Conservation (phyloP, 225 moss, liverwort and hornwort genomes). For the Neckera pumila region DNA sequence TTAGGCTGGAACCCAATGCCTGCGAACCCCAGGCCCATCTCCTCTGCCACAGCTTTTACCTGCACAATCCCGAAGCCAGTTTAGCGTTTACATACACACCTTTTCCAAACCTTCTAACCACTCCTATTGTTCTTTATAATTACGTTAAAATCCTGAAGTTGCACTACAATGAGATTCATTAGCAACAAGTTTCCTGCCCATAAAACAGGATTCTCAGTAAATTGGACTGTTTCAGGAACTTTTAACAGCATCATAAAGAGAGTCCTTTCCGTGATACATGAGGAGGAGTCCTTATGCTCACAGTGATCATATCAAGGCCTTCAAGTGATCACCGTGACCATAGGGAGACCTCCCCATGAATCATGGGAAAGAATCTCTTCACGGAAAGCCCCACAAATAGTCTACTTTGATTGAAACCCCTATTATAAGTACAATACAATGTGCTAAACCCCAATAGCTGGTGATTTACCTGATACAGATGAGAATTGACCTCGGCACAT, state of each 20-base stretch:
- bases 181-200: not conserved
- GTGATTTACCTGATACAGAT: constrained; percentile 61
- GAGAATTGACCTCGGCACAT: constrained; percentile 85
- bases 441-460: not conserved
- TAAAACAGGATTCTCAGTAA: not conserved
- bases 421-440: not conserved
- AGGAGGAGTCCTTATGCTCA: not conserved
- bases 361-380: not conserved
- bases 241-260: not conserved
- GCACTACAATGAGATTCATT: not conserved
- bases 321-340: not conserved
- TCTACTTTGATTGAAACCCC: not conserved
- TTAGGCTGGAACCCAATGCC: constrained; percentile 84
- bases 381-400: not conserved
- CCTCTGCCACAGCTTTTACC: constrained; percentile 84
- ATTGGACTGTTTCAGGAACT: not conserved
- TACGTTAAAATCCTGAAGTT: not conserved
- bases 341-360: not conserved
- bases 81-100: not conserved
- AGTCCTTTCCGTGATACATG: not conserved
- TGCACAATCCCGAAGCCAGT: not conserved
- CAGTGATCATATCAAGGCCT: not conserved
- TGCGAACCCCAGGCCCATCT: constrained; percentile 66
- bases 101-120: not conserved
- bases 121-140: not conserved